A percentile compares a stretch with the other conserved stretches of the same genome.
Conservation (phyloP, 2,329 filamentous ascomycete species). For the Colletotrichum eremochloae region DNA sequence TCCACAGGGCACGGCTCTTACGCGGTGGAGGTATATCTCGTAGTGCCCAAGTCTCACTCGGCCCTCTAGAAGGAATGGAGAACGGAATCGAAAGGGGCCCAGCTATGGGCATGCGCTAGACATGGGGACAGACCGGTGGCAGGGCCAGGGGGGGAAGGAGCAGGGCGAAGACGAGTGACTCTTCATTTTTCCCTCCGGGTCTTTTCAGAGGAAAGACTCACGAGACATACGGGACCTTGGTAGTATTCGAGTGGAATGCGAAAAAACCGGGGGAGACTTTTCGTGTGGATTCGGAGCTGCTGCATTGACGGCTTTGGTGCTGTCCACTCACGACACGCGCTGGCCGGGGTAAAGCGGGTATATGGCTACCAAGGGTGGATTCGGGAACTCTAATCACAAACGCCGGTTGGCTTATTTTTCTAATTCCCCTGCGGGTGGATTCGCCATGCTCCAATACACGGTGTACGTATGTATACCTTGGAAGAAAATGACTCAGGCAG, state of each 20-base stretch:
- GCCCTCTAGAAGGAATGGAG: conserved; percentile 37
- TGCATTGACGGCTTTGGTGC: conserved; percentile 17
- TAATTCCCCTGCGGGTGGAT: conserved; percentile 3
- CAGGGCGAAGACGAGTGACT: conserved; percentile 14
- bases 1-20: conserved; percentile 13
- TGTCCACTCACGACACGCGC: conserved; percentile 14
- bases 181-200: background rate
- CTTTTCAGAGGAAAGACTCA: background rate
- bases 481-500: conserved; percentile 39
- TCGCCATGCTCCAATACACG: background rate
- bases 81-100: conserved; percentile 28
- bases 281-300: conserved; percentile 43
- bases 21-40: conserved; percentile 13
- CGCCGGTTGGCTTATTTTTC: conserved; percentile 23
- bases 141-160: conserved; percentile 6
- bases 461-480: background rate
- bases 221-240: background rate
- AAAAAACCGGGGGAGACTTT: conserved; percentile 33
- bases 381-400: conserved; percentile 43
- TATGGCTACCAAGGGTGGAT: conserved; percentile 32
- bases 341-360: background rate
- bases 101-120: conserved; percentile 31
- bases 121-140: conserved; percentile 13
- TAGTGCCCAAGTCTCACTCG: background rate
- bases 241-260: background rate